Base-by-base conservation (phyloP, 1,139 yeast genomes). In the Schwanniomyces etchellsii region DNA sequence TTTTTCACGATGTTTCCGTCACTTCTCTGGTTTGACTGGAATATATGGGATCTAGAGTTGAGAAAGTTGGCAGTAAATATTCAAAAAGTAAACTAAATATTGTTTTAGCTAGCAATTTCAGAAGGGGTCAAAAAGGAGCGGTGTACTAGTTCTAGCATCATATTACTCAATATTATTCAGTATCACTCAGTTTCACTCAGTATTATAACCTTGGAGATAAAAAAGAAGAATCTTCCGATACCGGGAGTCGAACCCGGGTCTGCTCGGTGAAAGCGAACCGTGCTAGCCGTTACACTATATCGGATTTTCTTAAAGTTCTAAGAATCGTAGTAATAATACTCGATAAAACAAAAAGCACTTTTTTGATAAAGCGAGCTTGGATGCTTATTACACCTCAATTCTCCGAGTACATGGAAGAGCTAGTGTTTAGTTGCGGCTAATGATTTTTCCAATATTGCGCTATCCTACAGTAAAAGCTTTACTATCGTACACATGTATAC, bases 241-340 rank as follows among this genome's bases (percentile, higher is more conserved):
- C 81, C 77, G 81, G 81, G 82, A 75, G 77, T 76, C 79, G 81
- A 76, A 76, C 82, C 81, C 81, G 77, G 82, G 77, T 71, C 68
- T 75, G 81, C 81, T 70, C 81, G 79, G 81, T 75, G 81, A 76
- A 74, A 75, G 81, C 79, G 81, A 70, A 74, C 81, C 79, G 81
- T 77, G 82, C 77, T 77, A 76, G 77, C 83, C 82, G 78, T 74
- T 76, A 76, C 81, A 76, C 82, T 70, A 76, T 69, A 76, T 74
- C 81, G 81, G 81, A 74, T 28, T 14, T 24, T 16, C 3, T 15
- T 7, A 10, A 5, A 10, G 9, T 7, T 9, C 14, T 9, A 9
- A 23, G 7, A 11, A 7, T 7, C 12, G 7, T 9, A 9, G 12
- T 23, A 11, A 7, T 7, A 7, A 23, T 23, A 10, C 11, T 9